Base-by-base conservation (phyloP, 371 early-diverging fungal species). In the Lichtheimia ornata region DNA sequence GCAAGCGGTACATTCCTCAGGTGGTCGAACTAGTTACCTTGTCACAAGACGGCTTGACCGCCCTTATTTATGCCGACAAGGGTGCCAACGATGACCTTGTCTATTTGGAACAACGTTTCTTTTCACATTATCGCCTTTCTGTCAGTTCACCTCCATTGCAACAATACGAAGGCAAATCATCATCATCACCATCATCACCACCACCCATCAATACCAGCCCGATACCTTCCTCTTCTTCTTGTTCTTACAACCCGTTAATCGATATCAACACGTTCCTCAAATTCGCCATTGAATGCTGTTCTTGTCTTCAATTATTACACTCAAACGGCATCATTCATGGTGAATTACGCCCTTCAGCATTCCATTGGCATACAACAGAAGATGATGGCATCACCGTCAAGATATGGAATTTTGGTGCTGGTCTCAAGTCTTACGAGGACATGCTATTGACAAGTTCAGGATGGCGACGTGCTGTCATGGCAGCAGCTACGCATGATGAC, bases 261-360 rank as follows among this genome's bases (percentile, higher is more conserved):
- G 45, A 60, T 58, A 58, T 77, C 11, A 64, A 61, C 11, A 50
- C 51, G 1, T 77, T 77, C 44, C 50, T 79, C 2, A 59, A 53
- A 2, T 72, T 79, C 60, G 72, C 79, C 2, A 72, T 76, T 17
- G 68, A 68, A 27, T 69, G 70, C 28, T 70, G 76, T 56, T 69
- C 73, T 17, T 72, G 74, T 42, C 65, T 79, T 35, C 76, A 79
- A 40, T 74, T 79, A 13, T 49, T 76, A 13, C 79, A 79, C 58
- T 72, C 69, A 42, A 76, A 74, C 55, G 68, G 70, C 18, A 69
- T 72, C 7, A 63, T 76, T 30, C 79, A 79, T 44, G 79, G 76
- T 13, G 79, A 79, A 49, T 45, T 79, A 14, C 56, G 76, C 3
- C 76, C 69, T 5, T 66, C 69, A 17, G 66, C 76, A 1, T 79